Evolutionary conservation across 1,139 yeast species (phyloP).

Genomic region (Kazachstania sp.): DNA sequence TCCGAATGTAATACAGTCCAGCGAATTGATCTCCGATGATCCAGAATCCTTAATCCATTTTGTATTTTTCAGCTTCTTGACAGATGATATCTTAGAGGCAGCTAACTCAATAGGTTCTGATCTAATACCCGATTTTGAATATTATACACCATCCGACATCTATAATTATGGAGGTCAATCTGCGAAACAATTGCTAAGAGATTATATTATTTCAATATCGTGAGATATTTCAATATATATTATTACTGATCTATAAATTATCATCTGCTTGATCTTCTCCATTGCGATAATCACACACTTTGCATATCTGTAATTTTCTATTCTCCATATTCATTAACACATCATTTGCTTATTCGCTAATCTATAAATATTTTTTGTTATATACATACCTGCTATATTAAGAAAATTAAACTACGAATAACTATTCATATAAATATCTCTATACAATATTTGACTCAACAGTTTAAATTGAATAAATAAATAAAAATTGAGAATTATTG

Average conservation of each 20-base stretch:
- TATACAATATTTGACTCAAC: background rate
- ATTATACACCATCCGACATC: constrained; percentile 27
- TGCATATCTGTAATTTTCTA: too few relatives aligned
- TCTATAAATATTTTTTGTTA: too few relatives aligned
- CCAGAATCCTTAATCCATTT: constrained; percentile 45
- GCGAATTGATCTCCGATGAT: constrained; percentile 22
- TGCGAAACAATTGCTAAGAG: constrained; percentile 42
- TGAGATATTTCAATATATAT: background rate
- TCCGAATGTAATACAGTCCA: constrained; percentile 65
- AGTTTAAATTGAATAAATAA: background rate
- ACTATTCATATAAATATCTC: too few relatives aligned
- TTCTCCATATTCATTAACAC: too few relatives aligned
- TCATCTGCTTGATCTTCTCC: too few relatives aligned
- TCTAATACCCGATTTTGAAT: constrained; percentile 9
- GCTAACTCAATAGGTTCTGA: constrained; percentile 31
- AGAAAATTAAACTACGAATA: too few relatives aligned
- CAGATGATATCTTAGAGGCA: constrained; percentile 54
- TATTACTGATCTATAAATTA: too few relatives aligned
- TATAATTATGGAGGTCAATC: constrained; percentile 44
- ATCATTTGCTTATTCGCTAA: too few relatives aligned
- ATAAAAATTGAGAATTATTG: background rate
- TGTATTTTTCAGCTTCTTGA: constrained; percentile 69
- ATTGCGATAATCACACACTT: too few relatives aligned
- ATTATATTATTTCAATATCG: constrained; percentile 26
- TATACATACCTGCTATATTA: too few relatives aligned